These are phyloP conservation scores for Saccharomycopsis malanga DNA, from an alignment of 805 yeast genomes.

Conservation along the genomic window DNA sequence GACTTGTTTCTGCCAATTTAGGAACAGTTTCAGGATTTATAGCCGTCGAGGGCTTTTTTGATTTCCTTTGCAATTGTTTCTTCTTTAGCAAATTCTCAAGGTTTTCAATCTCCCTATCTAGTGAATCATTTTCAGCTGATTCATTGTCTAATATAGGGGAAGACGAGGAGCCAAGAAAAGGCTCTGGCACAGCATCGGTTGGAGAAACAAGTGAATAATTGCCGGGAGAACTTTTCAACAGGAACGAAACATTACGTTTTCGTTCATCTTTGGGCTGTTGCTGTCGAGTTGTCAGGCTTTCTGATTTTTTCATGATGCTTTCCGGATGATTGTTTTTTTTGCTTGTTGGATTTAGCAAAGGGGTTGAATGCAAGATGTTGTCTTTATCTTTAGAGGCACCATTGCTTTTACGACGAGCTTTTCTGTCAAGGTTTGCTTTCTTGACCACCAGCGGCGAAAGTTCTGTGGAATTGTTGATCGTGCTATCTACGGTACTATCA, in stretches of 20 bases:
- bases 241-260: constrained; percentile 19
- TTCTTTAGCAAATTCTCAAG: background rate
- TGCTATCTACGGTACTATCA: too few species aligned
- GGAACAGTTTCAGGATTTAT: constrained; percentile 12
- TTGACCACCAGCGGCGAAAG: background rate
- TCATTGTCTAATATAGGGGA: too few species aligned
- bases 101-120: background rate
- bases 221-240: too few species aligned
- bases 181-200: background rate
- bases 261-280: constrained; percentile 1
- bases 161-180: too few species aligned
- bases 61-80: background rate
- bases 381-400: too few species aligned
- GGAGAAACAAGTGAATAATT: too few species aligned
- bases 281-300: background rate
- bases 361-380: constrained; percentile 7
- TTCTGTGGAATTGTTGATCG: background rate
- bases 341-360: constrained; percentile 2
- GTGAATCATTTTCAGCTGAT: background rate
- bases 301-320: constrained; percentile 6
- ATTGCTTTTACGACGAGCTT: background rate
- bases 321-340: constrained; percentile 4
- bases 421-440: background rate
- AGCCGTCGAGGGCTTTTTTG: background rate
- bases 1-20: background rate